Percentiles rank a stretch among this genome's conserved stretches.
phyloP scores from a whole-genome alignment of 2,329 filamentous ascomycete genomes.

The Calonectria honghensis region DNA sequence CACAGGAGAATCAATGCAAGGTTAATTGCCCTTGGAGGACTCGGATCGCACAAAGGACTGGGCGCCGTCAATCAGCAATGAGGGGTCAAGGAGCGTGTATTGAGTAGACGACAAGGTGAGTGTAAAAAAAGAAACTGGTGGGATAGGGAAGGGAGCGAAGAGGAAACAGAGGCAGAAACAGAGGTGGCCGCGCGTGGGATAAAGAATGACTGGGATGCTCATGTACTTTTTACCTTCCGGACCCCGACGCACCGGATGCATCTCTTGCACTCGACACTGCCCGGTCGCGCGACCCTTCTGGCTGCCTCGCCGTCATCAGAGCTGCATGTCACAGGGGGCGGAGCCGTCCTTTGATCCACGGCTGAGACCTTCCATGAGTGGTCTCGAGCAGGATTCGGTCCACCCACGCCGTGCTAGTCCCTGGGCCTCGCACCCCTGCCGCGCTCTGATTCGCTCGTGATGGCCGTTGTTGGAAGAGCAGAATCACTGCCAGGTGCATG shows the following conservation, averaged over 20 bases:
- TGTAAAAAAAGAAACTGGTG: constrained; percentile 21
- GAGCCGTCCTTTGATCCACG: constrained; percentile 35
- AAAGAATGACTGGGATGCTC: constrained; percentile 23
- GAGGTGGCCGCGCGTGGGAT: constrained; percentile 20
- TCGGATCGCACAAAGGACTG: constrained; percentile 32
- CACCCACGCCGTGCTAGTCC: constrained; percentile 46
- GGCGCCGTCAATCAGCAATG: constrained; percentile 16
- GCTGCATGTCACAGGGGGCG: constrained; percentile 46
- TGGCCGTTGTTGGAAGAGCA: constrained; percentile 56
- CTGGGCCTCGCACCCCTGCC: constrained; percentile 36
- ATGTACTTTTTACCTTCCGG: constrained; percentile 9
- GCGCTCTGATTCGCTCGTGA: constrained; percentile 57
- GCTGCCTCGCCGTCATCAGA: constrained; percentile 21
- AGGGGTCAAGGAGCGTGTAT: constrained; percentile 32
- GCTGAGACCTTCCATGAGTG: constrained; percentile 39
- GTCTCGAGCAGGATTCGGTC: constrained; percentile 32
- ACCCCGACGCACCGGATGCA: constrained; percentile 8
- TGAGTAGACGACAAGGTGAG: constrained; percentile 11
- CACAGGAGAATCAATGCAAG: constrained; percentile 34
- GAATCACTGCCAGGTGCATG: constrained; percentile 54
- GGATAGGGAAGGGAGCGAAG: constrained; percentile 2
- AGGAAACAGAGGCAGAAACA: constrained; percentile 17
- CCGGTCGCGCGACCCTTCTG: constrained; percentile 12
- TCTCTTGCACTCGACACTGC: background rate
- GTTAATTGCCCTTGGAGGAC: constrained; percentile 22